Evolutionary conservation across 257 asterid genomes (phyloP).

Genomic region (Haberlea rhodopensis): DNA sequence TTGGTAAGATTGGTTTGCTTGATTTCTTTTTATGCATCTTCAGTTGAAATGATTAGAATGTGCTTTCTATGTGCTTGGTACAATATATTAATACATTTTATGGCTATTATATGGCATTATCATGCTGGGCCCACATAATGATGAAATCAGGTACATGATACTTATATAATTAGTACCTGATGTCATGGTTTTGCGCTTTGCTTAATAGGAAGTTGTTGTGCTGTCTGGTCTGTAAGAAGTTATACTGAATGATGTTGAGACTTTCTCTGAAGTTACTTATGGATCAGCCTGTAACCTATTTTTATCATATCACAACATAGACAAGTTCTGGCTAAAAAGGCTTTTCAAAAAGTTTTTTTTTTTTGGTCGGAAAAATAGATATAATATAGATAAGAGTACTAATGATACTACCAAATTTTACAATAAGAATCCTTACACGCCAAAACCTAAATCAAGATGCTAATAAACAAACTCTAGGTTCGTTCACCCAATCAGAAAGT

Average conservation of each 20-base stretch:
- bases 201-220: neutral
- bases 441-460: too few species aligned
- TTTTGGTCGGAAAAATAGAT: too few species aligned
- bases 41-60: neutral
- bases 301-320: neutral
- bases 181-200: neutral
- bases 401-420: too few species aligned
- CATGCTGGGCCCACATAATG: neutral
- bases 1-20: neutral
- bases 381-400: too few species aligned
- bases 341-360: too few species aligned
- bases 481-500: too few species aligned
- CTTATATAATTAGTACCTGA: neutral
- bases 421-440: too few species aligned
- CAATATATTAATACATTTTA: too few species aligned
- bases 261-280: neutral
- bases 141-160: neutral
- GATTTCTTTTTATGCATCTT: conserved; percentile 7
- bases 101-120: neutral
- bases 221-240: neutral
- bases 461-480: too few species aligned
- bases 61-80: neutral
- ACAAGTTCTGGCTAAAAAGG: neutral
- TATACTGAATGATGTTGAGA: neutral
- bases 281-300: neutral